These are phyloP conservation scores for Porphyrellus cyaneotinctus DNA, from an alignment of 768 basidiomycete species.

Conservation along the genomic window DNA sequence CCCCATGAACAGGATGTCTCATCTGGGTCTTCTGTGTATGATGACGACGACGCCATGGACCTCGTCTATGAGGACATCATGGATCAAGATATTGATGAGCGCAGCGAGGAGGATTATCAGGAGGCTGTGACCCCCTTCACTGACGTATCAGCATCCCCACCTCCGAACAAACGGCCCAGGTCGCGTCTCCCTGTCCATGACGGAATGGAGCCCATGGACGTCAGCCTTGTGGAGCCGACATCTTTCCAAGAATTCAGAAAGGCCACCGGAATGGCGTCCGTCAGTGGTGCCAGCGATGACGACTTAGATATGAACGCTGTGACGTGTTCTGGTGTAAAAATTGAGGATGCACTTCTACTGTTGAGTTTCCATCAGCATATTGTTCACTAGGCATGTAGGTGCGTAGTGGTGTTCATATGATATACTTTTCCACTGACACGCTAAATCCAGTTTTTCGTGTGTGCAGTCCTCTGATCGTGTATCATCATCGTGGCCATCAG, in stretches of 20 bases:
- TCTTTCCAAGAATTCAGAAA: conserved; percentile 50
- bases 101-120: conserved; percentile 68
- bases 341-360: conserved; percentile 72
- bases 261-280: conserved; percentile 25
- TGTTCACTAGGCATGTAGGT: conserved; percentile 43
- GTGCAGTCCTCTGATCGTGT: conserved; percentile 18
- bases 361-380: conserved; percentile 70
- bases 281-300: conserved; percentile 22
- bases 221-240: conserved; percentile 38
- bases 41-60: conserved; percentile 47
- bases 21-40: conserved; percentile 48
- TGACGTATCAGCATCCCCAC: conserved; percentile 41
- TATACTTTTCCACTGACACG: conserved; percentile 8
- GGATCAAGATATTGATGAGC: conserved; percentile 46
- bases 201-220: conserved; percentile 29
- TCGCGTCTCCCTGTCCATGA: conserved; percentile 31
- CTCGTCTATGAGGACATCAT: conserved; percentile 41
- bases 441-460: conserved; percentile 12
- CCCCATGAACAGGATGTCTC: conserved; percentile 47
- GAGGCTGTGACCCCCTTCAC: conserved; percentile 74
- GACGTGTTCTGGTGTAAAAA: conserved; percentile 51
- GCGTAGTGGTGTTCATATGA: conserved; percentile 3
- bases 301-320: conserved; percentile 26
- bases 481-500: conserved; percentile 14
- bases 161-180: conserved; percentile 29